phyloP scores from a whole-genome alignment of 768 basidiomycete genomes.

The Boletus rex-veris region DNA sequence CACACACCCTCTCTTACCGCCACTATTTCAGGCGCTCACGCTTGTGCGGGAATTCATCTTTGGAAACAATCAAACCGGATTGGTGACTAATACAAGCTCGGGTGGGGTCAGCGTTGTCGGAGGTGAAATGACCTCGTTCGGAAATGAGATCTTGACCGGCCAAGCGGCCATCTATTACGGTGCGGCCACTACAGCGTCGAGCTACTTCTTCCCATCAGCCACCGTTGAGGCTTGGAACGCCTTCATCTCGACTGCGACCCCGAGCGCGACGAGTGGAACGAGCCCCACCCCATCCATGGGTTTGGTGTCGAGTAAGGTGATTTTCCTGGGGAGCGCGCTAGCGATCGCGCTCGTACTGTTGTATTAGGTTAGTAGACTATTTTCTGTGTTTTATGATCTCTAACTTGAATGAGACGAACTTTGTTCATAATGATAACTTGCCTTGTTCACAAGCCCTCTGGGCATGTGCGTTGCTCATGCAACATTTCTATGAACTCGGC shows the following conservation, averaged over 20 bases:
- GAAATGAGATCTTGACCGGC: slow-evolving; percentile 48
- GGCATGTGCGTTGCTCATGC: slow-evolving; percentile 5
- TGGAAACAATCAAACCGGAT: slow-evolving; percentile 58
- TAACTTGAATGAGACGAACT: neutral
- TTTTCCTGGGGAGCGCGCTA: neutral
- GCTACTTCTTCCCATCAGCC: slow-evolving; percentile 50
- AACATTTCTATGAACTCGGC: slow-evolving; percentile 52
- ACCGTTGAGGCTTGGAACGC: slow-evolving; percentile 56
- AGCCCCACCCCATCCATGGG: neutral
- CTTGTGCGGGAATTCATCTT: slow-evolving; percentile 66
- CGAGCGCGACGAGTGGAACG: neutral
- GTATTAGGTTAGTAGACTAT: neutral
- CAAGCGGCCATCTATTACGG: slow-evolving; percentile 52
- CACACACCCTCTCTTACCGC: neutral
- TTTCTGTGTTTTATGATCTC: neutral
- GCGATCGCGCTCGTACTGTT: neutral
- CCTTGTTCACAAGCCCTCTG: neutral
- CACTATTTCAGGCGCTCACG: slow-evolving; percentile 45
- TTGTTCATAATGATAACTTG: slow-evolving; percentile 11
- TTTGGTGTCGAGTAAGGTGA: neutral
- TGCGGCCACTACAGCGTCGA: slow-evolving; percentile 43
- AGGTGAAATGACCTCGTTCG: slow-evolving; percentile 48
- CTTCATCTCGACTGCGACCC: slow-evolving; percentile 43
- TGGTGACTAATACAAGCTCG: slow-evolving; percentile 37
- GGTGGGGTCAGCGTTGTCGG: slow-evolving; percentile 36